Conservation (phyloP, 1,284 basidiomycete genomes). For the Gymnopus androsaceus region DNA sequence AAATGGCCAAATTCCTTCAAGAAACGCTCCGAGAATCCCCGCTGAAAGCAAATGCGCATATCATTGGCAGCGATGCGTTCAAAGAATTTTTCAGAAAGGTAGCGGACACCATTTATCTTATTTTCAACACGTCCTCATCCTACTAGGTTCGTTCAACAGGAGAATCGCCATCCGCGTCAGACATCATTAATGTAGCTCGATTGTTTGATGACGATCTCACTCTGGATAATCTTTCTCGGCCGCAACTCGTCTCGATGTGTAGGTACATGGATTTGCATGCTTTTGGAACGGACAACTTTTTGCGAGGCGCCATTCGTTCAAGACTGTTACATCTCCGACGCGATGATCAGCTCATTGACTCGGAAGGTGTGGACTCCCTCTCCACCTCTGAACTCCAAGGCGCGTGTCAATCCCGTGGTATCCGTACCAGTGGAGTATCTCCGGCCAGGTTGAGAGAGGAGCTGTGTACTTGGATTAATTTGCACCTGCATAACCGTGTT, state of each 20-base stretch:
- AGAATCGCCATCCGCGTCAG: slow-evolving; percentile 85
- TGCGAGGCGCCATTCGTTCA: slow-evolving; percentile 90
- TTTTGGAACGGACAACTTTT: slow-evolving; percentile 98
- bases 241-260: slow-evolving; percentile 96
- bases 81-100: slow-evolving; percentile 99
- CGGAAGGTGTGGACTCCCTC: slow-evolving; percentile 90
- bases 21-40: slow-evolving; percentile 96
- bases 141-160: slow-evolving; percentile 88
- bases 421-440: slow-evolving; percentile 84
- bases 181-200: slow-evolving; percentile 93
- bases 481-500: slow-evolving; percentile 87
- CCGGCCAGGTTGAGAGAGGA: slow-evolving; percentile 87
- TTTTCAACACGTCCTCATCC: slow-evolving; percentile 4
- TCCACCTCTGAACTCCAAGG: slow-evolving; percentile 88
- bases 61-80: slow-evolving; percentile 93
- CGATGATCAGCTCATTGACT: slow-evolving; percentile 91
- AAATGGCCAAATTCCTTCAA: slow-evolving; percentile 99
- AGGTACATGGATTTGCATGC: slow-evolving; percentile 98
- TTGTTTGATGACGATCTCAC: slow-evolving; percentile 98
- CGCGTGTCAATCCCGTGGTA: slow-evolving; percentile 94
- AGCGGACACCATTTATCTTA: neutral
- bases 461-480: slow-evolving; percentile 89
- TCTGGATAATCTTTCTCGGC: slow-evolving; percentile 95
- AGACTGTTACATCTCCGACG: slow-evolving; percentile 84
- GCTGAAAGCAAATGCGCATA: slow-evolving; percentile 87